Base-by-base conservation (phyloP, 2,329 filamentous ascomycete genomes). In the Stagonosporopsis cucurbitacearum region DNA sequence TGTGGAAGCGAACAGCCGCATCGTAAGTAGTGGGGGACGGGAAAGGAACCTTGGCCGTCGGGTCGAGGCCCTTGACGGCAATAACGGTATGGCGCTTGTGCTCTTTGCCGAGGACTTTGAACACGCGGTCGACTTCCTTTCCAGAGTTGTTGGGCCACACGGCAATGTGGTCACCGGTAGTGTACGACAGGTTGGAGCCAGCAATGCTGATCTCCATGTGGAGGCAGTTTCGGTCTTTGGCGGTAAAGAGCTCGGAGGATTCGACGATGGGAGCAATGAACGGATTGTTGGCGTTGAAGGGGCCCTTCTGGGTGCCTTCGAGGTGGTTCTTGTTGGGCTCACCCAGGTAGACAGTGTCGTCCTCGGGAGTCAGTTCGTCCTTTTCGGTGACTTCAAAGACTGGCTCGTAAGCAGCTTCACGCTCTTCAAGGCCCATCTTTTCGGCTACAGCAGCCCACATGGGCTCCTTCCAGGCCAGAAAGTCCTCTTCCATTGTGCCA, bases 401-500 rank as follows among this genome's bases (percentile, higher is more conserved):
- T 45, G 95, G 92, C 76, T 99, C 96, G 76, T 98, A 99, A 57
- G 96, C 88, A 59, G 93, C 91, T 75, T 99, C 96, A 57, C 95
- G 92, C 79, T 99, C 95, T 78, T 98, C 90, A 52, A 99, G 81
- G 50, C 86, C 86, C 89, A 99, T 91, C 72, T 91, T 87, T 63
- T 91, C 85, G 22, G 89, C 83, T 49, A 99, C 82, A 57, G 90
- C 90, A 68, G 85, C 82, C 95, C 96, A 99, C 95, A 99, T 99
- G 59, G 93, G 93, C 71, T 99, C 95, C 81, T 99, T 99, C 95
- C 95, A 99, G 64, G 94, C 91, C 69, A 99, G 80, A 77, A 98
- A 99, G 72, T 99, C 96, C 80, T 99, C 96, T 80, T 99, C 95
- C 96, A 99, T 99, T 54, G 95, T 99, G 59, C 96, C 95, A 63